Base-by-base conservation (phyloP, 1,284 basidiomycete species). In the Malassezia brasiliensis region DNA sequence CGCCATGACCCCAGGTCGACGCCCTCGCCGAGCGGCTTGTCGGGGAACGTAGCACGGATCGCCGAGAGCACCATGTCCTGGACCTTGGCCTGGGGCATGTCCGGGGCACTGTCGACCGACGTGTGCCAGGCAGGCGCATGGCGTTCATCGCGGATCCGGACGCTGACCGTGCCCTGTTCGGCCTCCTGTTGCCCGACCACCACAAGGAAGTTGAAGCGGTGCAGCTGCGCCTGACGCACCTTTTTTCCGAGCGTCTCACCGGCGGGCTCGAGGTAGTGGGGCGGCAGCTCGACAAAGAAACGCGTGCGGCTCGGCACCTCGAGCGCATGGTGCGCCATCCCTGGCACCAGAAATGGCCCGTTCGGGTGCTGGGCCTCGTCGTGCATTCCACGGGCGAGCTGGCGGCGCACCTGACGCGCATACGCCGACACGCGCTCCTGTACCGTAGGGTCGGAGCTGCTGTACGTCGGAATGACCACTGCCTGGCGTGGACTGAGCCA, bases 401-500 rank as follows among this genome's bases (percentile, higher is more conserved):
- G 32, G 7, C 59, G 50, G 12, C 51, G 45, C 11, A 73, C 62
- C 1, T 50, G 47, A 3, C 36, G 20, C 0, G 65, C 70, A 50
- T 69, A 66, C 30, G 30, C 47, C 2, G 36, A 9, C 0, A 68
- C 47, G 2, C 31, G 50, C 0, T 56, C 32, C 30, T 60, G 51
- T 22, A 60, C 50, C 6, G 53, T 50, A 5, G 54, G 41, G 2
- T 51, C 50, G n/a, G 15, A 20, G 10, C 19, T 8, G 44, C 55
- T 39, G 40, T 47, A 52, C 6, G 64, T 60, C 0, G 69, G 62
- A 3, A 74, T 50, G 32, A 74, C 53, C 12, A 72, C 53, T 2
- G 69, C 71, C 47, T 74, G 71, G 0, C 69, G 57, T 0, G 71
- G 71, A 14, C 47, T 62, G 5, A 74, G 50, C 70, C 72, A 74